These are phyloP conservation scores for Stipa capillata DNA, from an alignment of 176 grass and related monocot genomes.

Conservation along the genomic window DNA sequence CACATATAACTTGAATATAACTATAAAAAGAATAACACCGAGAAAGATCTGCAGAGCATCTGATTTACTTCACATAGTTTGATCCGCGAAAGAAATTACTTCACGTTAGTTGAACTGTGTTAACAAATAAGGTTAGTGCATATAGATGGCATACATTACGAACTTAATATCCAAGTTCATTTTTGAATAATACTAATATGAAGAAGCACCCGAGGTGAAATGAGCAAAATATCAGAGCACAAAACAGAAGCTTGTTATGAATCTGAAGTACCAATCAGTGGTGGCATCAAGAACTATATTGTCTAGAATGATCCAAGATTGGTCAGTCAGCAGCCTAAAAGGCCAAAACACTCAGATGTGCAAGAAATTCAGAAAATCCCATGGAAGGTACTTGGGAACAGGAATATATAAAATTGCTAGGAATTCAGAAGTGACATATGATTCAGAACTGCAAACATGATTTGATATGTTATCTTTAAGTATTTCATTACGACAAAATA, in stretches of 20 bases:
- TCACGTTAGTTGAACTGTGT: neutral
- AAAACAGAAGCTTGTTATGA: constrained; percentile 4
- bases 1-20: neutral
- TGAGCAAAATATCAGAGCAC: neutral
- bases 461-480: no score
- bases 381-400: no score
- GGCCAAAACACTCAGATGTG: neutral
- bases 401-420: neutral
- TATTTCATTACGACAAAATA: neutral
- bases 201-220: neutral
- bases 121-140: neutral
- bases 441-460: neutral
- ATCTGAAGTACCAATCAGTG: neutral
- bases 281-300: neutral
- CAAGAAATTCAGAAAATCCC: neutral
- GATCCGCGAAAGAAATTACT: neutral
- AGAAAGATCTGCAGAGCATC: neutral
- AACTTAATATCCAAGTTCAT: neutral
- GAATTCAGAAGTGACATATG: neutral
- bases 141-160: neutral
- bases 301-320: neutral
- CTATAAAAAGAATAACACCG: neutral
- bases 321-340: neutral
- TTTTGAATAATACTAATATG: constrained; percentile 1
- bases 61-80: neutral